These are phyloP conservation scores for Phalaenopsis equestris DNA, from an alignment of 106 monocot species.

Conservation along the genomic window DNA sequence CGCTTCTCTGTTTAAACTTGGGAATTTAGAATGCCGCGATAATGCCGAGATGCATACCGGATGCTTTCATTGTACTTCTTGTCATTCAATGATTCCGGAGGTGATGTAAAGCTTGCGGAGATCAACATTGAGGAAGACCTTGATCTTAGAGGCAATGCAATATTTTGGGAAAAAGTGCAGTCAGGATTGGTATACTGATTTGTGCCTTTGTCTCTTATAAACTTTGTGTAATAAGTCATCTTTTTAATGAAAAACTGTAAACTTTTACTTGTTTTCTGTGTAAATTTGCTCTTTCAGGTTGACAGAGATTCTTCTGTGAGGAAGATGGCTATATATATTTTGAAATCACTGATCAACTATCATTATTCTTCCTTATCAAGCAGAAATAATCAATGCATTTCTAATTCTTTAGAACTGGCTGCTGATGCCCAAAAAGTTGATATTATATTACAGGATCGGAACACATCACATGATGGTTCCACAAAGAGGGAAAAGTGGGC, in stretches of 20 bases:
- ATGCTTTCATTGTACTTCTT: constrained; percentile 51
- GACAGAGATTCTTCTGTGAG: constrained; percentile 63
- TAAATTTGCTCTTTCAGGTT: constrained; percentile 36
- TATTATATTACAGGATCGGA: constrained; percentile 6
- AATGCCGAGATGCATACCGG: constrained; percentile 64
- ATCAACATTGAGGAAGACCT: constrained; percentile 16
- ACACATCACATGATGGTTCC: constrained; percentile 9
- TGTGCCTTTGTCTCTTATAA: not conserved
- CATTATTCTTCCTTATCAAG: constrained; percentile 3
- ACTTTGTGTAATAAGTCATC: not conserved
- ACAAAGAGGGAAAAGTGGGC: constrained; percentile 79
- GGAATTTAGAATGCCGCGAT: constrained; percentile 52
- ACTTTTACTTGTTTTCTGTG: not conserved
- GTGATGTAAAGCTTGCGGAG: not conserved
- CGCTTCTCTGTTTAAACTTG: constrained; percentile 44
- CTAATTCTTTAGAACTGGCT: constrained; percentile 3
- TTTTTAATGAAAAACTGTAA: not conserved
- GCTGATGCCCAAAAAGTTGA: not conserved
- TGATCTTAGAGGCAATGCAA: constrained; percentile 31
- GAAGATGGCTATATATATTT: constrained; percentile 67
- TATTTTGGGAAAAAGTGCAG: constrained; percentile 71
- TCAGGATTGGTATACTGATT: constrained; percentile 57
- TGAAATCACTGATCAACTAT: constrained; percentile 40
- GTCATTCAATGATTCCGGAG: constrained; percentile 6
- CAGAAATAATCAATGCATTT: not conserved